phyloP scores from a whole-genome alignment of 768 basidiomycete genomes.

The Tulasnella sp. region DNA sequence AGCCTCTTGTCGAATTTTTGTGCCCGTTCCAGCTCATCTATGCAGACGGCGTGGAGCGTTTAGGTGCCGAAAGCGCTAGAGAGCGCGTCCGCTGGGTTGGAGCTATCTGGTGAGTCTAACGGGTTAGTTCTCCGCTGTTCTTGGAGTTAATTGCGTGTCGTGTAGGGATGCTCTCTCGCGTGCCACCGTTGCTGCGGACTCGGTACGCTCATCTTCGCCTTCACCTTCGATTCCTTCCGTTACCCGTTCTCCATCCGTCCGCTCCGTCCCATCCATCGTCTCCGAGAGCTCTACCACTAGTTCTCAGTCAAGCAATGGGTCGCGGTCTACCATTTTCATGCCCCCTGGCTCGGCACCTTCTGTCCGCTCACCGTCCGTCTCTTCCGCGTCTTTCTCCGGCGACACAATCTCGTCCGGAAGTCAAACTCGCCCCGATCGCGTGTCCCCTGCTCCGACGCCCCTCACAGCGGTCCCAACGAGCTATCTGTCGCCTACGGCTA shows the following conservation, averaged over 20 bases:
- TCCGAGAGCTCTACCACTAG: slow-evolving; percentile 24
- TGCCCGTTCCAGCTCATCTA: slow-evolving; percentile 90
- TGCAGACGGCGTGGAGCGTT: slow-evolving; percentile 73
- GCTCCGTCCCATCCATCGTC: slow-evolving; percentile 65
- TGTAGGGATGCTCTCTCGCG: slow-evolving; percentile 68
- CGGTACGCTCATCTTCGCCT: slow-evolving; percentile 21
- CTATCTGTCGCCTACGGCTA: slow-evolving; percentile 7
- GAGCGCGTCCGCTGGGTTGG: slow-evolving; percentile 88
- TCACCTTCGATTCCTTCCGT: slow-evolving; percentile 45
- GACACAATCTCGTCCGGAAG: neutral
- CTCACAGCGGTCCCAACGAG: neutral
- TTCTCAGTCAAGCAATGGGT: slow-evolving; percentile 12
- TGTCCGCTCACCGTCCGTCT: slow-evolving; percentile 22
- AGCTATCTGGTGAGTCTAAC: slow-evolving; percentile 60
- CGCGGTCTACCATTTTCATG: slow-evolving; percentile 16
- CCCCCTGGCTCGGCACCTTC: neutral
- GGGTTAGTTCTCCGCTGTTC: neutral
- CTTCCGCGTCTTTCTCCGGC: slow-evolving; percentile 27
- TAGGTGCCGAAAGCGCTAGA: slow-evolving; percentile 78
- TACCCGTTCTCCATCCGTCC: slow-evolving; percentile 54
- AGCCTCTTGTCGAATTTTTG: slow-evolving; percentile 49
- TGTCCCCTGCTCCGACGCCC: neutral
- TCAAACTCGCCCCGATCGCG: neutral
- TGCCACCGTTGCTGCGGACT: slow-evolving; percentile 23
- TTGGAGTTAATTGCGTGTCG: neutral